phyloP scores from a whole-genome alignment of 495 filamentous ascomycete genomes.

The Aspergillus panamensis region DNA sequence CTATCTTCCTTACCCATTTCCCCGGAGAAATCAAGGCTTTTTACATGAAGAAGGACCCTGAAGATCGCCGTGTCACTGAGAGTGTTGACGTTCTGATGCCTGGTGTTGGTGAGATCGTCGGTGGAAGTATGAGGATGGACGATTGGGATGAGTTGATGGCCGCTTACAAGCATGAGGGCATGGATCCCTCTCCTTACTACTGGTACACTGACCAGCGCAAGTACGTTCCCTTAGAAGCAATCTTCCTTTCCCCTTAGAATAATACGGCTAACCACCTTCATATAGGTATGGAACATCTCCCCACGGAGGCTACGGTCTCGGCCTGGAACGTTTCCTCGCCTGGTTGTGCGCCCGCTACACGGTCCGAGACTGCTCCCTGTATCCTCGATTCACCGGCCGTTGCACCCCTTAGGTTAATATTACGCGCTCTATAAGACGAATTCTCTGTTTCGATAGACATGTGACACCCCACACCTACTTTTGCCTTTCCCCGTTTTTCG shows the following conservation, averaged over 20 bases:
- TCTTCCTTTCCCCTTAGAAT: not conserved
- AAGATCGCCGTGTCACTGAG: constrained; percentile 87
- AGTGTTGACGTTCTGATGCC: constrained; percentile 96
- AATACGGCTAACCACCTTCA: constrained; percentile 2
- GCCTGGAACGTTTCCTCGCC: constrained; percentile 92
- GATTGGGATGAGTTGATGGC: constrained; percentile 87
- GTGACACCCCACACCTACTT: not conserved
- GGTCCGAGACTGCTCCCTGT: constrained; percentile 83
- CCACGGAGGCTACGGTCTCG: constrained; percentile 93
- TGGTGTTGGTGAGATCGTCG: constrained; percentile 94
- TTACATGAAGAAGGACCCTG: constrained; percentile 93
- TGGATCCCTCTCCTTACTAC: constrained; percentile 85
- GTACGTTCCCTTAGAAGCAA: constrained; percentile 51
- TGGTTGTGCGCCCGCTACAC: constrained; percentile 94
- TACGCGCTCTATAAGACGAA: constrained; percentile 6
- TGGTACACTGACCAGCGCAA: constrained; percentile 99
- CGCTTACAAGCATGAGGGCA: constrained; percentile 83
- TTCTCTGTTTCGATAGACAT: constrained; percentile 11
- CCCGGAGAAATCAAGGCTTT: constrained; percentile 97
- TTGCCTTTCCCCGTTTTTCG: not conserved
- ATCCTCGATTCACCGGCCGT: constrained; percentile 89
- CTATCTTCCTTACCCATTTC: constrained; percentile 97
- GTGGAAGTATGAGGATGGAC: constrained; percentile 94
- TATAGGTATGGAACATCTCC: constrained; percentile 86
- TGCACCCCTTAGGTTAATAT: constrained; percentile 68